Conservation (phyloP, 139 green algal genomes). For the Spirogloea muscicola region DNA sequence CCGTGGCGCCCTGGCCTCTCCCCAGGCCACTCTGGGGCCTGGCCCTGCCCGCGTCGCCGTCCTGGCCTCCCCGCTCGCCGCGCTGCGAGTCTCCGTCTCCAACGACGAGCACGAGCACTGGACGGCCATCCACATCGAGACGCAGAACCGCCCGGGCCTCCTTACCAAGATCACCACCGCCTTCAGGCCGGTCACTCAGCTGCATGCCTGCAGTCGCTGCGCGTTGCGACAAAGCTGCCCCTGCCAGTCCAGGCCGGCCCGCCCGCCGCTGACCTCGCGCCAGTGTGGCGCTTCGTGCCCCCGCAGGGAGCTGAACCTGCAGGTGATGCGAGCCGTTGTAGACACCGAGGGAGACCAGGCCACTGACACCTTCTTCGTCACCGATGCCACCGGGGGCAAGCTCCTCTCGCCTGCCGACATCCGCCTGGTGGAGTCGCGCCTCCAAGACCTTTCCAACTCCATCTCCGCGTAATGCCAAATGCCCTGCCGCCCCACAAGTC, state of each 20-base stretch:
- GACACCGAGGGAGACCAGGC: conserved; percentile 48
- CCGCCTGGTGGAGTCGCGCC: neutral
- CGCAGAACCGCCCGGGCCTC: conserved; percentile 63
- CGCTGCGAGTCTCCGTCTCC: no score
- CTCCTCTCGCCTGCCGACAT: conserved; percentile 37
- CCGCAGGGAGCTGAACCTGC: conserved; percentile 71
- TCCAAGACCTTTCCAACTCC: neutral
- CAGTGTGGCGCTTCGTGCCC: neutral
- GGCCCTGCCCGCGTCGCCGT: no score
- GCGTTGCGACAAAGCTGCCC: no score
- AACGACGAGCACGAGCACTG: no score
- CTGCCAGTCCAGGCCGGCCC: no score
- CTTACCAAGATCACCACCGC: conserved; percentile 60
- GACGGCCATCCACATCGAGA: conserved; percentile 54
- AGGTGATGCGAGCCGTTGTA: conserved; percentile 60
- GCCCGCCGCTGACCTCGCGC: neutral
- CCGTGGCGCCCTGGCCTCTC: no score
- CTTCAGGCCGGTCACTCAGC: conserved; percentile 42
- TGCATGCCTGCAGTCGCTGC: neutral
- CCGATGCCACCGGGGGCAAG: conserved; percentile 55
- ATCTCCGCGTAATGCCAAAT: neutral
- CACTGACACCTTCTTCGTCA: conserved; percentile 79
- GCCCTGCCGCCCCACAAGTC: neutral
- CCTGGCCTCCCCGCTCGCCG: no score
- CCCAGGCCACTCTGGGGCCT: no score